These are phyloP conservation scores for Phytopythium sindhum DNA, from an alignment of 352 stramenopile species.

Conservation along the genomic window DNA sequence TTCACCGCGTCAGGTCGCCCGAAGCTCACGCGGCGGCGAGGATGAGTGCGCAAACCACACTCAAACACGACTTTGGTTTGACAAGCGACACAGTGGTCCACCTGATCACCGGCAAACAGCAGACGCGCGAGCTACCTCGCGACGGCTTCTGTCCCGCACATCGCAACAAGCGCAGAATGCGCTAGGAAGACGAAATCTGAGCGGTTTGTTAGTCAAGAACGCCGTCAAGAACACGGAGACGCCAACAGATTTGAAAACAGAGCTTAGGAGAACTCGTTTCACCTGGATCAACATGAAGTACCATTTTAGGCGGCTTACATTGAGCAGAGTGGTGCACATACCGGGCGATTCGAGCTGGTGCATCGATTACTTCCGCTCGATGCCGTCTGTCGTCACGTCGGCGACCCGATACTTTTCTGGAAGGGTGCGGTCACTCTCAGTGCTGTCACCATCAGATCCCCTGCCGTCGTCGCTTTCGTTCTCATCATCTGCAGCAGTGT, in stretches of 20 bases:
- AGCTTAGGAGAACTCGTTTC: not conserved
- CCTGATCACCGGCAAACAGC: not conserved
- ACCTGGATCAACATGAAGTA: not conserved
- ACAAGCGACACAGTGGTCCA: not conserved
- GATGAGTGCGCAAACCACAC: not conserved
- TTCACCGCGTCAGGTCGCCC: conserved; percentile 12
- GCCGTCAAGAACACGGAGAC: not conserved
- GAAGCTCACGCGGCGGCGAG: conserved; percentile 15
- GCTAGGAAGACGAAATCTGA: not conserved
- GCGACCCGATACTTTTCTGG: not conserved
- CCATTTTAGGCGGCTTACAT: not conserved
- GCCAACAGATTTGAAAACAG: not conserved
- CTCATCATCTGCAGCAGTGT: not conserved
- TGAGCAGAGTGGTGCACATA: not conserved
- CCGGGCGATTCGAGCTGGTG: not conserved
- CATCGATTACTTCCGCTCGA: not conserved
- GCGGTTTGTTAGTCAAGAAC: not conserved
- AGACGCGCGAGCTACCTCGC: too few relatives aligned
- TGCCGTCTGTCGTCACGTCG: not conserved
- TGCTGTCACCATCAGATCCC: not conserved
- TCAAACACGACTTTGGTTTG: not conserved
- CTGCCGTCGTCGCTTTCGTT: not conserved
- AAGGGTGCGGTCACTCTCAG: not conserved
- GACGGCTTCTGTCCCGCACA: conserved; percentile 24
- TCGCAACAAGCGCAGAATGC: conserved; percentile 31